Evolutionary conservation across 257 asterid genomes (phyloP).

Genomic region (Capsicum baccatum): DNA sequence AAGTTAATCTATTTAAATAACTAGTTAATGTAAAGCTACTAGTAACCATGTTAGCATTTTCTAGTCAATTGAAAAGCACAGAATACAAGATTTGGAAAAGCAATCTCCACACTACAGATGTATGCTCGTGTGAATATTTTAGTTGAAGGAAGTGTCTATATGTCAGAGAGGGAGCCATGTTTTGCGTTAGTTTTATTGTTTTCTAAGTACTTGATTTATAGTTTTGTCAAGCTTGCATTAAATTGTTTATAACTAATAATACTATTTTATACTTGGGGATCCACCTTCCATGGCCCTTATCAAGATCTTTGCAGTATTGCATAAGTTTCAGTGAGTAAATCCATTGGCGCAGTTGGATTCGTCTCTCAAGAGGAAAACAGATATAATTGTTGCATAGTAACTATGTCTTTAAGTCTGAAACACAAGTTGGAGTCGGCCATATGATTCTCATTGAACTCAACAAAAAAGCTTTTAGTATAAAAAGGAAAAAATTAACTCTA

Average conservation of each 20-base stretch:
- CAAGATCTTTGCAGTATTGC: neutral
- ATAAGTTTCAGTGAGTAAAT: slow-evolving; percentile 1
- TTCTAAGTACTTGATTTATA: neutral
- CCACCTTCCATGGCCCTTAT: slow-evolving; percentile 22
- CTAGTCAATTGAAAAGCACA: neutral
- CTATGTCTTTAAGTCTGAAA: neutral
- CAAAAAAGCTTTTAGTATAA: no score
- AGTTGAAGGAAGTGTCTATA: neutral
- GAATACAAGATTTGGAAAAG: neutral
- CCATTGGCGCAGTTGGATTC: neutral
- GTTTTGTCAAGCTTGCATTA: slow-evolving; percentile 2
- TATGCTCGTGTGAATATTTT: neutral
- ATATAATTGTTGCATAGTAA: neutral
- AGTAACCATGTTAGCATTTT: neutral
- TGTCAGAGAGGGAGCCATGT: neutral
- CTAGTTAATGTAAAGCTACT: neutral
- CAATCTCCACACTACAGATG: neutral
- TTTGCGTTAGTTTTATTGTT: neutral
- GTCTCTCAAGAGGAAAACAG: neutral
- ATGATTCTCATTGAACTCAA: neutral
- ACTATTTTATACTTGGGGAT: neutral
- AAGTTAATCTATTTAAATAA: neutral
- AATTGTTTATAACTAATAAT: neutral
- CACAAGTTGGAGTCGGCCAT: neutral
- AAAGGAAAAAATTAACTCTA: no score